phyloP scores from a whole-genome alignment of 768 basidiomycete genomes.

The Lactarius psammicola region DNA sequence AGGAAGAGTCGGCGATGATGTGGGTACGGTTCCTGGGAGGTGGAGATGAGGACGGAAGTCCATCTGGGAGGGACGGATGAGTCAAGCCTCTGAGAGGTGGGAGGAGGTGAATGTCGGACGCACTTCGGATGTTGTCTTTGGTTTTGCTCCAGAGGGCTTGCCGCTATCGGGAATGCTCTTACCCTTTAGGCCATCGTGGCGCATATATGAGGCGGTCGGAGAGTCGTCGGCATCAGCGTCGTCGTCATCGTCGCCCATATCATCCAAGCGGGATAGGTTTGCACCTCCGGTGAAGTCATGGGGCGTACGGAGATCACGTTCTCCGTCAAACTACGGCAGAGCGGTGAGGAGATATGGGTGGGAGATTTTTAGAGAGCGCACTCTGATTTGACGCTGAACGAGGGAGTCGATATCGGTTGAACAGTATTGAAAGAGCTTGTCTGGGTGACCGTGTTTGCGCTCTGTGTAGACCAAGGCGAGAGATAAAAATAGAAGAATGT shows the following conservation, averaged over 20 bases:
- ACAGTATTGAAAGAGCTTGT: constrained; percentile 81
- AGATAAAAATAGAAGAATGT: constrained; percentile 44
- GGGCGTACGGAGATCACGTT: constrained; percentile 49
- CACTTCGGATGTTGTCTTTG: constrained; percentile 29
- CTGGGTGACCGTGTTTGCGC: constrained; percentile 74
- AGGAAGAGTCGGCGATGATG: constrained; percentile 30
- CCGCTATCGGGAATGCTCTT: constrained; percentile 26
- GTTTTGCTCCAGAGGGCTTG: constrained; percentile 17
- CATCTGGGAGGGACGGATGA: constrained; percentile 17
- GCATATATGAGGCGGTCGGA: constrained; percentile 16
- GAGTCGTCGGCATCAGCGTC: constrained; percentile 25
- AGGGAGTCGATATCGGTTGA: constrained; percentile 69
- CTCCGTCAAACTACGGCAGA: constrained; percentile 47
- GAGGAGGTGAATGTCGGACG: constrained; percentile 25
- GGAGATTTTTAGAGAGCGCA: constrained; percentile 31
- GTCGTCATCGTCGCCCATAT: constrained; percentile 39
- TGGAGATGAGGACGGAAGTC: constrained; percentile 30
- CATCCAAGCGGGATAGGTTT: constrained; percentile 37
- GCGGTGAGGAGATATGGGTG: constrained; percentile 5
- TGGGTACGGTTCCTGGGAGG: constrained; percentile 12
- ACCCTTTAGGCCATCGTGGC: constrained; percentile 26
- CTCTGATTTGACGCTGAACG: constrained; percentile 63
- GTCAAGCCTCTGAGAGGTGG: background rate
- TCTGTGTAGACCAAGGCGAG: constrained; percentile 42
- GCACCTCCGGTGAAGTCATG: constrained; percentile 46